Conservation (phyloP, 306 rosid genomes). For the Dalbergia cultrata region DNA sequence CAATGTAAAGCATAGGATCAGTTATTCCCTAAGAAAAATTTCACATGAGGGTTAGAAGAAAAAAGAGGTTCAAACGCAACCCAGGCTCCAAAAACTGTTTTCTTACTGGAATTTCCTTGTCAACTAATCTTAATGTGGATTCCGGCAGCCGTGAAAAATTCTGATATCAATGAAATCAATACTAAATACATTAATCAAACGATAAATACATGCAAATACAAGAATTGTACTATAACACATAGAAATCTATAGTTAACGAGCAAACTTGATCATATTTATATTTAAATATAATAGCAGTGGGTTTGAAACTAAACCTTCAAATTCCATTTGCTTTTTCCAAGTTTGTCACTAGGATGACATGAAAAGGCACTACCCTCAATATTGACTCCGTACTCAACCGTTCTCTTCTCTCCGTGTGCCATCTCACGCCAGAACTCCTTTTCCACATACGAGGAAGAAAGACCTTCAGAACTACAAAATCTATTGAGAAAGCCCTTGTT, state of each 20-base stretch:
- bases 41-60: not conserved
- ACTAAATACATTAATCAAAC: not conserved
- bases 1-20: constrained; percentile 61
- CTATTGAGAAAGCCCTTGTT: constrained; percentile 30
- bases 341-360: constrained; percentile 51
- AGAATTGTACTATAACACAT: not conserved
- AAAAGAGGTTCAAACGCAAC: not conserved
- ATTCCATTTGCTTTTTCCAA: constrained; percentile 57
- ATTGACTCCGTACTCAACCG: constrained; percentile 55
- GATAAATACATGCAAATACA: not conserved
- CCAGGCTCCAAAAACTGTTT: not conserved
- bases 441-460: constrained; percentile 48
- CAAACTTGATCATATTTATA: not conserved
- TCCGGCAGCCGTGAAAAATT: constrained; percentile 44
- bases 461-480: constrained; percentile 33
- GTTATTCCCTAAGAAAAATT: constrained; percentile 48
- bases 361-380: constrained; percentile 59
- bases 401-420: constrained; percentile 40
- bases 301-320: constrained; percentile 46
- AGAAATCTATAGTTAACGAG: not conserved
- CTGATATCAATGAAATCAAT: constrained; percentile 39
- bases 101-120: constrained; percentile 51
- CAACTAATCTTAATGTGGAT: constrained; percentile 49
- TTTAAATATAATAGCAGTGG: too few species aligned
- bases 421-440: constrained; percentile 55